phyloP scores from a whole-genome alignment of 345 rosid genomes.

The Draba incana region DNA sequence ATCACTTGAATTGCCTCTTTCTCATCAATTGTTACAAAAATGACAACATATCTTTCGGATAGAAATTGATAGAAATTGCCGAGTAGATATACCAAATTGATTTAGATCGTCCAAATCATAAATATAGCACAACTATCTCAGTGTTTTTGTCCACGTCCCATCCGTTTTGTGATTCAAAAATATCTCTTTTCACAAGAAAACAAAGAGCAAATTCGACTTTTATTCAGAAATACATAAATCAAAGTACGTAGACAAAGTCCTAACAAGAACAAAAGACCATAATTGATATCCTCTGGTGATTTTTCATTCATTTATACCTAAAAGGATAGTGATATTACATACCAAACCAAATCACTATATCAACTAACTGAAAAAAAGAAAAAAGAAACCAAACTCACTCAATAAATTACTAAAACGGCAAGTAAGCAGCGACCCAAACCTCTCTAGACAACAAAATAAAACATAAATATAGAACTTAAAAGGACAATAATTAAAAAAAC shows the following conservation, averaged over 20 bases:
- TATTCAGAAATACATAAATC: conserved; percentile 2
- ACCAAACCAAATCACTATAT: conserved; percentile 8
- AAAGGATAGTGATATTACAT: conserved; percentile 14
- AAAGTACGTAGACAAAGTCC: not conserved
- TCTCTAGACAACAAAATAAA: not conserved
- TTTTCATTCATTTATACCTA: conserved; percentile 25
- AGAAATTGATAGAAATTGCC: conserved; percentile 14
- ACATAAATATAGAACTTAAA: not conserved
- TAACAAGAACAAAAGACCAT: conserved; percentile 8
- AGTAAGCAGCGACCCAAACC: conserved; percentile 21
- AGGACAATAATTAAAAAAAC: not conserved
- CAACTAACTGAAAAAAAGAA: not conserved
- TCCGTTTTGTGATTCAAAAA: conserved; percentile 9
- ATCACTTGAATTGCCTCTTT: conserved; percentile 23
- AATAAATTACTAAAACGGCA: conserved; percentile 1
- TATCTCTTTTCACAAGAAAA: conserved; percentile 26
- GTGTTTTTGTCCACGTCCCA: conserved; percentile 31
- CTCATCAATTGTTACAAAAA: conserved; percentile 35
- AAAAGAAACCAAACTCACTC: conserved; percentile 6
- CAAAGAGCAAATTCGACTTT: conserved; percentile 24
- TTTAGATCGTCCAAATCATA: conserved; percentile 35
- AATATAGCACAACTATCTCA: conserved; percentile 24
- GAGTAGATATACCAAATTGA: conserved; percentile 29
- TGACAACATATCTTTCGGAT: conserved; percentile 23
- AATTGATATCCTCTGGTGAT: conserved; percentile 7